These are phyloP conservation scores for Fraxinus baroniana DNA, from an alignment of 305 asterid species.

Conservation along the genomic window DNA sequence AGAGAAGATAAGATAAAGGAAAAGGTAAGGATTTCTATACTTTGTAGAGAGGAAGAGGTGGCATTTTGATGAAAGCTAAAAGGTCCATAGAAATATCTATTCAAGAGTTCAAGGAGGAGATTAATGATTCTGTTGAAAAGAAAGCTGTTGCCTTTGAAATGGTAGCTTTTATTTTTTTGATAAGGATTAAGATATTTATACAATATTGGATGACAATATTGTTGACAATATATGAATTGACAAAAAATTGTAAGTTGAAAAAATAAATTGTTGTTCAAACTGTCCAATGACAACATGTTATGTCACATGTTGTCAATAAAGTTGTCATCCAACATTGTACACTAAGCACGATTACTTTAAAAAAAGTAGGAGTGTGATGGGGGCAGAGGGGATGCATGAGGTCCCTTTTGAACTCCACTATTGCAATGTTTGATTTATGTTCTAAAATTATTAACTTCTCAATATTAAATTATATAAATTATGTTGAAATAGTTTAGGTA, in stretches of 20 bases:
- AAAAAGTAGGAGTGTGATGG: too few relatives aligned
- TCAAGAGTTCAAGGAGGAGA: slow-evolving; percentile 22
- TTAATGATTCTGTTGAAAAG: slow-evolving; percentile 45
- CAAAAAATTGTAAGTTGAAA: too few relatives aligned
- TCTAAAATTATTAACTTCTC: slow-evolving; percentile 44
- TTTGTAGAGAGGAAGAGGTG: background rate
- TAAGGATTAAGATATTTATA: too few relatives aligned
- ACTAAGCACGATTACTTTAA: too few relatives aligned
- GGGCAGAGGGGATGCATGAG: too few relatives aligned
- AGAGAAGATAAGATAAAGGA: slow-evolving; percentile 20
- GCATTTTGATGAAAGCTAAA: slow-evolving; percentile 41
- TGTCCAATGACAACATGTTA: too few relatives aligned
- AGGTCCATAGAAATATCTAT: slow-evolving; percentile 27
- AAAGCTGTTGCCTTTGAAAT: slow-evolving; percentile 19
- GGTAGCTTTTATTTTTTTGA: too few relatives aligned
- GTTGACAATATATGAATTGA: too few relatives aligned
- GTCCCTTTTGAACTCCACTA: slow-evolving; percentile 46
- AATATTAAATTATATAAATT: slow-evolving; percentile 20
- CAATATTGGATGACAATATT: too few relatives aligned
- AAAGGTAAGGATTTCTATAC: slow-evolving; percentile 22
- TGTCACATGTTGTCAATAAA: too few relatives aligned
- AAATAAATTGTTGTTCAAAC: too few relatives aligned
- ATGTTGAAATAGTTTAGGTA: background rate
- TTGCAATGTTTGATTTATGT: slow-evolving; percentile 35
- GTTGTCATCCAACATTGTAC: too few relatives aligned